These are phyloP conservation scores for Magnolia officinalis DNA, from an alignment of 164 flowering plant genomes.

Conservation along the genomic window DNA sequence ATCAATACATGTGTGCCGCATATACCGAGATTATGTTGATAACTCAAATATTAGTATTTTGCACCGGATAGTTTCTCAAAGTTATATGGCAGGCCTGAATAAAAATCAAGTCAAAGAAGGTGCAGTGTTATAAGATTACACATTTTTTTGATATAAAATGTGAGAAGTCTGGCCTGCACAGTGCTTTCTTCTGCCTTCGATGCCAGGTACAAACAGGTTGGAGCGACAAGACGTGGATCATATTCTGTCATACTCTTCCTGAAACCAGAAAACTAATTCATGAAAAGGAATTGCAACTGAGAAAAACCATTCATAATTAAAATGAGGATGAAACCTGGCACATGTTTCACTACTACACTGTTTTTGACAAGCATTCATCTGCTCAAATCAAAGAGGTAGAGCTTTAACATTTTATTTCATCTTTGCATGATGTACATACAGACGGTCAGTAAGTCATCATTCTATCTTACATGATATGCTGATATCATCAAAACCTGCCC, in stretches of 20 bases:
- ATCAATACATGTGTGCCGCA: neutral
- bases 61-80: neutral
- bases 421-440: too few relatives aligned
- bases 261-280: constrained; percentile 20
- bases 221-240: constrained; percentile 95
- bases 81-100: neutral
- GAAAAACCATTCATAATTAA: neutral
- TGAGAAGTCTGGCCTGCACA: constrained; percentile 78
- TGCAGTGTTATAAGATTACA: constrained; percentile 33
- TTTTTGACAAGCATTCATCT: too few relatives aligned
- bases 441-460: too few relatives aligned
- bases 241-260: constrained; percentile 88
- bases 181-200: constrained; percentile 99
- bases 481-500: too few relatives aligned
- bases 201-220: constrained; percentile 93
- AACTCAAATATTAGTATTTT: neutral
- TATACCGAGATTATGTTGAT: neutral
- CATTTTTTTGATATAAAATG: constrained; percentile 73
- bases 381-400: too few relatives aligned
- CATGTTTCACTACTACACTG: too few relatives aligned
- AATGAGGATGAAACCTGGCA: neutral
- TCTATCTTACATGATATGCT: too few relatives aligned
- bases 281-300: neutral
- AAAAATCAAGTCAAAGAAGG: neutral
- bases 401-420: too few relatives aligned